Evolutionary conservation across 148 eudicot genomes (phyloP).

Genomic region (Polygonum aviculare): DNA sequence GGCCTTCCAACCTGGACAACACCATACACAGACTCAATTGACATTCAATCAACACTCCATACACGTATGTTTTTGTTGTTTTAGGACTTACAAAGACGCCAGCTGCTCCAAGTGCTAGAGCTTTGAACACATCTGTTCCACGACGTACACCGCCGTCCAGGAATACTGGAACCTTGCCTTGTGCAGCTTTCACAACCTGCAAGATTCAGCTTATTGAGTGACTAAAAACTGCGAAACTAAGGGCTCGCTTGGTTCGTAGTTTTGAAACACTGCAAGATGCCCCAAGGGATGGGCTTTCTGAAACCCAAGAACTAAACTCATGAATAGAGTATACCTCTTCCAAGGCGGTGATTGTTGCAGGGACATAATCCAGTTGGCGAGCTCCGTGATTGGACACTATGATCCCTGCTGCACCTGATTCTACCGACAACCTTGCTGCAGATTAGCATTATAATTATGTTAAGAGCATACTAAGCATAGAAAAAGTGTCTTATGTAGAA

Average conservation of each 20-base stretch:
- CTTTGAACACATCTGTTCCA: conserved; percentile 99
- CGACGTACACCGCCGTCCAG: conserved; percentile 97
- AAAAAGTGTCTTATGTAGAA: neutral
- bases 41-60: neutral
- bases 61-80: neutral
- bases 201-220: neutral
- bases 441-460: neutral
- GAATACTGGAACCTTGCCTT: conserved; percentile 91
- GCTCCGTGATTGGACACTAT: conserved; percentile 99
- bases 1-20: conserved; percentile 78
- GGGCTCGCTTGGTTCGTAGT: no score
- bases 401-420: conserved; percentile 90
- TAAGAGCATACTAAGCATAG: neutral
- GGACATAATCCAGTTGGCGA: conserved; percentile 95
- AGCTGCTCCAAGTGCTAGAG: conserved; percentile 90
- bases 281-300: no score
- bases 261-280: no score
- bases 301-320: neutral
- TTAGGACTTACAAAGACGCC: conserved; percentile 79
- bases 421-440: conserved; percentile 76
- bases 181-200: conserved; percentile 92
- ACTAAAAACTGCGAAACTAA: no score
- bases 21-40: neutral
- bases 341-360: conserved; percentile 88
- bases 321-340: conserved; percentile 54